Percentiles rank a stretch among this genome's conserved stretches.
Evolutionary conservation across 495 filamentous ascomycete genomes (phyloP).

Genomic region (Annulohypoxylon moriforme): DNA sequence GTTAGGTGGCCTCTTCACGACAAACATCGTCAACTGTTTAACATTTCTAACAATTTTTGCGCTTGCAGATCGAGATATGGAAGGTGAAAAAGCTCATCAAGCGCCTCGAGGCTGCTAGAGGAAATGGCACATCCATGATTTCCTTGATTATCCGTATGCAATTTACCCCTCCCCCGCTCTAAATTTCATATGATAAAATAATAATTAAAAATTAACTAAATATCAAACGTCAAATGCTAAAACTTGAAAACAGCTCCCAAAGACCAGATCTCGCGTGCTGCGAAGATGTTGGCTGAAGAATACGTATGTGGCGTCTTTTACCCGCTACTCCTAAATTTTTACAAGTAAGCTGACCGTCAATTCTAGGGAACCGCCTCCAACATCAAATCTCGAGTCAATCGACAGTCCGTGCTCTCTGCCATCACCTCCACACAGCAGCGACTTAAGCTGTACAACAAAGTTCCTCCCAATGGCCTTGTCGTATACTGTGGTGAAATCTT

Average conservation of each 20-base stretch:
- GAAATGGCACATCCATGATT: constrained; percentile 99
- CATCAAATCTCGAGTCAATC: constrained; percentile 99
- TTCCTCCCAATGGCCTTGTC: constrained; percentile 95
- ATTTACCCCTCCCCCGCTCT: constrained; percentile 43
- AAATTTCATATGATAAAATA: background rate
- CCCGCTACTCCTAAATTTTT: background rate
- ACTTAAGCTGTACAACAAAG: constrained; percentile 98
- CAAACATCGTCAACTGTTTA: constrained; percentile 37
- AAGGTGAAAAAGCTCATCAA: constrained; percentile 98
- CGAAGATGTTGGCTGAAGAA: constrained; percentile 99
- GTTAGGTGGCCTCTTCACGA: constrained; percentile 23
- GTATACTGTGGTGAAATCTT: constrained; percentile 99
- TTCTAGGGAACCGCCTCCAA: constrained; percentile 95
- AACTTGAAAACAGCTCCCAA: constrained; percentile 75
- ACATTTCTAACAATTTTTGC: constrained; percentile 16
- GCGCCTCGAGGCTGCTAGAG: constrained; percentile 88
- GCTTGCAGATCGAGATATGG: constrained; percentile 74
- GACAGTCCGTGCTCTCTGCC: constrained; percentile 94
- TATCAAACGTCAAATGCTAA: constrained; percentile 22
- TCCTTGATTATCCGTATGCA: constrained; percentile 93
- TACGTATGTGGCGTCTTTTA: constrained; percentile 72
- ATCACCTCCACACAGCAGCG: constrained; percentile 99
- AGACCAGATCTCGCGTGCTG: constrained; percentile 94
- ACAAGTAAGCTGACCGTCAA: constrained; percentile 40
- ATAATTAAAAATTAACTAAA: background rate